Evolutionary conservation across 148 eudicot species (phyloP).

Genomic region (Rheum nobile): DNA sequence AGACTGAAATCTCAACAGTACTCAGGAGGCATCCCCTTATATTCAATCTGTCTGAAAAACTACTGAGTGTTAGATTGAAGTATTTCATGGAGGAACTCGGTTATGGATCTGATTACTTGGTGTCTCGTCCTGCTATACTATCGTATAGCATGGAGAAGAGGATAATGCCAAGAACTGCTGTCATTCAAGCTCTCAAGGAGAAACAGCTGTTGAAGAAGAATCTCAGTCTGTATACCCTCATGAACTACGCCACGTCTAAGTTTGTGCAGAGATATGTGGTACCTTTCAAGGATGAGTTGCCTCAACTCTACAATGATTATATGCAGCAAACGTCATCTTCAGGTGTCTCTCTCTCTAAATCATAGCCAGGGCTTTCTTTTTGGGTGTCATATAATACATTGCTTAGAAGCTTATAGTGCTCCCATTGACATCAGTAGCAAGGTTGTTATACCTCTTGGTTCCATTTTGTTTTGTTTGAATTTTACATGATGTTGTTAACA

Average conservation of each 20-base stretch:
- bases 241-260: neutral
- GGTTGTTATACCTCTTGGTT: neutral
- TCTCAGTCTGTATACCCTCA: neutral
- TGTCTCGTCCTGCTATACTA: neutral
- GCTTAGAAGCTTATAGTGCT: too few relatives aligned
- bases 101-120: neutral
- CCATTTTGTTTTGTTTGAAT: too few relatives aligned
- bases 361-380: neutral
- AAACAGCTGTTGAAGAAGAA: neutral
- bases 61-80: neutral
- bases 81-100: conserved; percentile 8
- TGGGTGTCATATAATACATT: too few relatives aligned
- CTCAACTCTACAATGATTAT: neutral
- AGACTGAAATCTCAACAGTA: neutral
- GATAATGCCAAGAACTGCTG: neutral
- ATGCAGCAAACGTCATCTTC: neutral
- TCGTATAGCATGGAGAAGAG: neutral
- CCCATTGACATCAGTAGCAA: too few relatives aligned
- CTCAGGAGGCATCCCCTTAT: neutral
- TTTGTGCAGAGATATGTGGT: neutral
- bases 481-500: too few relatives aligned
- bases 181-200: neutral
- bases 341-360: neutral
- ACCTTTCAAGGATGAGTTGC: neutral
- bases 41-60: neutral